Conservation (phyloP, 192 early-diverging fungal species). For the Podila horticola region DNA sequence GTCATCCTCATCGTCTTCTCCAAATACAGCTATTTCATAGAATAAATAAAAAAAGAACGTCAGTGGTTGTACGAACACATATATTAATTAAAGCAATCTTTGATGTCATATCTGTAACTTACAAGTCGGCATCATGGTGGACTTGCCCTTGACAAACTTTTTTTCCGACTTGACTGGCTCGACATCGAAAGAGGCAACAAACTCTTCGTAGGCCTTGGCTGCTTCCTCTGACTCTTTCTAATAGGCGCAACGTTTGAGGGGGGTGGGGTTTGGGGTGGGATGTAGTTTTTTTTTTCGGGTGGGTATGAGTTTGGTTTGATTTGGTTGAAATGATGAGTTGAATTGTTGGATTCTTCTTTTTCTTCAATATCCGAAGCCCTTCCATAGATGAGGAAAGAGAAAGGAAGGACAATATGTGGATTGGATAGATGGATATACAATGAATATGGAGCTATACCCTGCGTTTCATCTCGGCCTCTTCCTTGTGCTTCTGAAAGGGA, state of each 20-base stretch:
- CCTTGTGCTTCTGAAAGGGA: slow-evolving; percentile 80
- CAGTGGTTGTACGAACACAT: background rate
- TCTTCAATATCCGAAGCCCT: background rate
- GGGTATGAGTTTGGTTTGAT: slow-evolving; percentile 2
- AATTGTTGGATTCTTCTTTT: slow-evolving; percentile 15
- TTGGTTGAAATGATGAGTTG: slow-evolving; percentile 34
- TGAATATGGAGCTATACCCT: slow-evolving; percentile 60
- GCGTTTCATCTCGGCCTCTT: slow-evolving; percentile 75
- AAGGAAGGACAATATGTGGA: background rate
- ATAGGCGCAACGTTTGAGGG: background rate
- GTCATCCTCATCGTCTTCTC: slow-evolving; percentile 51
- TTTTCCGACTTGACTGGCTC: slow-evolving; percentile 52
- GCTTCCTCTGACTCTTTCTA: slow-evolving; percentile 84
- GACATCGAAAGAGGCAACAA: slow-evolving; percentile 85
- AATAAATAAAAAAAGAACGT: background rate
- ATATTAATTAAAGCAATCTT: too few relatives aligned
- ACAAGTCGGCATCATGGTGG: slow-evolving; percentile 57
- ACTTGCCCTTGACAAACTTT: slow-evolving; percentile 63
- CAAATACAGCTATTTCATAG: slow-evolving; percentile 52
- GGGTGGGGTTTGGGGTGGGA: background rate
- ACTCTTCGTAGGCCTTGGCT: slow-evolving; percentile 80
- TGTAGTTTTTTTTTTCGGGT: background rate
- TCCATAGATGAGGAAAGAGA: background rate
- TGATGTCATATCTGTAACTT: slow-evolving; percentile 8
- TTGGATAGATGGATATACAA: background rate